Evolutionary conservation across 305 asterid species (phyloP).

Genomic region (Solanum hybrid): DNA sequence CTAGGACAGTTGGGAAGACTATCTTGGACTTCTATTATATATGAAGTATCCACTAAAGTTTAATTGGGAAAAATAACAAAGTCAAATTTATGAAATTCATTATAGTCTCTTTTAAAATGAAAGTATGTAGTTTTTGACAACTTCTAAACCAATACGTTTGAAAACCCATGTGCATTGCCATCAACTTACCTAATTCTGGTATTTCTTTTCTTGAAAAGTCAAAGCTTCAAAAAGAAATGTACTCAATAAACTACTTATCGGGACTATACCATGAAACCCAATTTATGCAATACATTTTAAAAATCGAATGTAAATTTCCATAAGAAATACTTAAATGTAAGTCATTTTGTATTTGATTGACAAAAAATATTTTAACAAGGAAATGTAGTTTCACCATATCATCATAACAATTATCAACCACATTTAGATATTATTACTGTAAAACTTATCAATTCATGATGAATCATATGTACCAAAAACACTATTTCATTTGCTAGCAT

Average conservation of each 20-base stretch:
- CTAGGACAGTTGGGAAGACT: neutral
- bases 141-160: neutral
- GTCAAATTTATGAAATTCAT: neutral
- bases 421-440: neutral
- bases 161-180: slow-evolving; percentile 4
- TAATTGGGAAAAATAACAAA: neutral
- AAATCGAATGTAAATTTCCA: neutral
- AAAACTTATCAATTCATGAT: neutral
- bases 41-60: neutral
- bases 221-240: neutral
- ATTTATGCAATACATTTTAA: neutral
- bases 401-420: neutral
- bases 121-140: neutral
- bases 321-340: neutral
- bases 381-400: neutral
- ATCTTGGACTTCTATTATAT: neutral
- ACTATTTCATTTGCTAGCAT: neutral
- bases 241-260: neutral
- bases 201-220: neutral
- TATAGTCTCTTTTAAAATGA: neutral
- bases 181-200: neutral
- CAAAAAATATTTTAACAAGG: neutral
- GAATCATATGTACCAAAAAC: neutral
- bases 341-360: neutral
- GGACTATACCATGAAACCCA: neutral